Evolutionary conservation across 352 stramenopile genomes (phyloP).

Genomic region (Plasmopara viticola): DNA sequence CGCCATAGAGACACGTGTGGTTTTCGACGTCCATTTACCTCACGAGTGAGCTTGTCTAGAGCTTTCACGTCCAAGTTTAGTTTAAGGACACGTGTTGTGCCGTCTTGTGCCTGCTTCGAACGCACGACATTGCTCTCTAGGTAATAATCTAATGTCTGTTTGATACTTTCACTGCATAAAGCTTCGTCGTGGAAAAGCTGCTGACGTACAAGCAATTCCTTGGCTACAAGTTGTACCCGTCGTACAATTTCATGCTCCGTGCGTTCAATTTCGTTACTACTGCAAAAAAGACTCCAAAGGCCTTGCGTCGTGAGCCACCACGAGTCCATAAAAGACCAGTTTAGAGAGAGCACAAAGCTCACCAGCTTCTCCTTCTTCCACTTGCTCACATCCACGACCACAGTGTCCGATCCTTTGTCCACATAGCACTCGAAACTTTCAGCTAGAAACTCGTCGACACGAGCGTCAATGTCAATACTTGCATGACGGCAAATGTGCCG

Average conservation of each 20-base stretch:
- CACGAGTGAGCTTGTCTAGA: slow-evolving; percentile 31
- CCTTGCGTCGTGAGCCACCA: slow-evolving; percentile 55
- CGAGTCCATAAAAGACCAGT: slow-evolving; percentile 76
- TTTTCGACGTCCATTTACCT: slow-evolving; percentile 42
- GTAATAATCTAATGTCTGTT: slow-evolving; percentile 64
- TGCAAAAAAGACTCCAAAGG: slow-evolving; percentile 32
- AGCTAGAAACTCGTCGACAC: slow-evolving; percentile 30
- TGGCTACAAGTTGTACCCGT: slow-evolving; percentile 46
- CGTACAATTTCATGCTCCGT: slow-evolving; percentile 49
- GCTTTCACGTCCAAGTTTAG: slow-evolving; percentile 11
- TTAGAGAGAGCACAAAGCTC: slow-evolving; percentile 57
- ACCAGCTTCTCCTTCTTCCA: slow-evolving; percentile 37
- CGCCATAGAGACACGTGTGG: slow-evolving; percentile 42
- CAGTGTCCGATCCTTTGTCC: slow-evolving; percentile 12
- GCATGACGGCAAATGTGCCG: slow-evolving; percentile 64
- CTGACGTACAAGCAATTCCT: slow-evolving; percentile 38
- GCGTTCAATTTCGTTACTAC: slow-evolving; percentile 5
- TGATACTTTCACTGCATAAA: slow-evolving; percentile 71
- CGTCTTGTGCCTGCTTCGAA: slow-evolving; percentile 25
- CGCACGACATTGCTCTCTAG: slow-evolving; percentile 36
- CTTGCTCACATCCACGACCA: slow-evolving; percentile 30
- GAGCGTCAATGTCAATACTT: slow-evolving; percentile 32
- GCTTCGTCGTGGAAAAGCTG: slow-evolving; percentile 53
- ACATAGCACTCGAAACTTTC: slow-evolving; percentile 19
- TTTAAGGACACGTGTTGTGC: slow-evolving; percentile 25